A percentile compares a stretch with the other conserved stretches of the same genome.
phyloP scores from a whole-genome alignment of 176 grass and related monocot genomes.

The Chloris gayana region DNA sequence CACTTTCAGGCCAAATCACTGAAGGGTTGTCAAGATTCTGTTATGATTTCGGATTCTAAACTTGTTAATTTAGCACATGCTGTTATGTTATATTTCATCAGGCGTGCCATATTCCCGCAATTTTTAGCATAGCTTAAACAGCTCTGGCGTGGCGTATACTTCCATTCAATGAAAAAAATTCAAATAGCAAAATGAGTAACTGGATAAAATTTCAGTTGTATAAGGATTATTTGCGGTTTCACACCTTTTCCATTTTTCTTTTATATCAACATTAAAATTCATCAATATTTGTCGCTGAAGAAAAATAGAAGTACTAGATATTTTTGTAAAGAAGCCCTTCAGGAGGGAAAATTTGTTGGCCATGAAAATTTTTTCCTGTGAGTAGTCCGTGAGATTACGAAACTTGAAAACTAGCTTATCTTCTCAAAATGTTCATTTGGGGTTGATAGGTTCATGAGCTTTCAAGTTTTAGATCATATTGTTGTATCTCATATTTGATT shows the following conservation, averaged over 20 bases:
- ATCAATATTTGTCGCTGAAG: background rate
- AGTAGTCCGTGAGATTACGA: background rate
- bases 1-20: background rate
- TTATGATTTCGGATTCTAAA: background rate
- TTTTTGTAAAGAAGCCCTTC: constrained; percentile 20
- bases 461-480: constrained; percentile 21
- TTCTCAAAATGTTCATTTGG: background rate
- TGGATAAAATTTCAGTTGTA: background rate
- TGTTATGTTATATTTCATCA: constrained; percentile 9
- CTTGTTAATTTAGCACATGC: background rate
- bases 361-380: constrained; percentile 10
- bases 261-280: background rate
- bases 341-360: background rate
- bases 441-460: constrained; percentile 5
- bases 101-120: background rate
- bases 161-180: background rate
- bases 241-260: background rate
- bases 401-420: background rate
- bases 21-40: background rate
- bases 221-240: background rate
- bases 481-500: constrained; percentile 25
- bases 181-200: background rate
- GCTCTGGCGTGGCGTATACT: too few relatives aligned
- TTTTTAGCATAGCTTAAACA: too few relatives aligned
- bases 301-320: background rate